A percentile compares a stretch with the other conserved stretches of the same genome.
These are phyloP conservation scores for Aspergillus fischeri DNA, from an alignment of 2,329 filamentous ascomycete genomes.

Conservation along the genomic window DNA sequence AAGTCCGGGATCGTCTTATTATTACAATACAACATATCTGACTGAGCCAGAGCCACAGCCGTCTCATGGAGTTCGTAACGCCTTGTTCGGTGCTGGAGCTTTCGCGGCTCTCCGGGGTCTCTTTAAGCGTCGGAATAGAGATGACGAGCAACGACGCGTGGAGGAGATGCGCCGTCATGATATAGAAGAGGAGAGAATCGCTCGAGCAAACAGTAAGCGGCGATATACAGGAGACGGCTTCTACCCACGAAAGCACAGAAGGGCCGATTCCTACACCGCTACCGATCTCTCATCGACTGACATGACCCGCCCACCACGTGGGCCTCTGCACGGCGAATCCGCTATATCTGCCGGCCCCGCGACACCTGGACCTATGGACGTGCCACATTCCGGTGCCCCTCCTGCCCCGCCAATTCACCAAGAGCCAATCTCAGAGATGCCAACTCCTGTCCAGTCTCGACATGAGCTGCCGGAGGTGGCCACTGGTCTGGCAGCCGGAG, in stretches of 20 bases:
- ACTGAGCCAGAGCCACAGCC: slow-evolving; percentile 42
- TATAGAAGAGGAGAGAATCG: slow-evolving; percentile 50
- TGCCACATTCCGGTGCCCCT: slow-evolving; percentile 32
- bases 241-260: slow-evolving; percentile 27
- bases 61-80: slow-evolving; percentile 53
- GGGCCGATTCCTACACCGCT: slow-evolving; percentile 30
- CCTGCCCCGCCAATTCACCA: slow-evolving; percentile 39
- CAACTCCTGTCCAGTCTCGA: slow-evolving; percentile 16
- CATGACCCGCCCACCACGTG: slow-evolving; percentile 27
- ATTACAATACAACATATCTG: slow-evolving; percentile 38
- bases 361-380: slow-evolving; percentile 28
- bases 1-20: slow-evolving; percentile 33
- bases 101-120: slow-evolving; percentile 56
- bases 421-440: slow-evolving; percentile 33
- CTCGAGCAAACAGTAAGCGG: slow-evolving; percentile 52
- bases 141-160: slow-evolving; percentile 57
- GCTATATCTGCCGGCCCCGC: slow-evolving; percentile 28
- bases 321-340: slow-evolving; percentile 31
- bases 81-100: slow-evolving; percentile 64
- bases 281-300: slow-evolving; percentile 37
- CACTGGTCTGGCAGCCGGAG: slow-evolving; percentile 30
- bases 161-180: slow-evolving; percentile 50
- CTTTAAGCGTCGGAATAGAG: slow-evolving; percentile 55
- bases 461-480: slow-evolving; percentile 24
- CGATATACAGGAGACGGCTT: slow-evolving; percentile 67